Conservation (phyloP, 1,284 basidiomycete genomes). For the Marasmius sp. region DNA sequence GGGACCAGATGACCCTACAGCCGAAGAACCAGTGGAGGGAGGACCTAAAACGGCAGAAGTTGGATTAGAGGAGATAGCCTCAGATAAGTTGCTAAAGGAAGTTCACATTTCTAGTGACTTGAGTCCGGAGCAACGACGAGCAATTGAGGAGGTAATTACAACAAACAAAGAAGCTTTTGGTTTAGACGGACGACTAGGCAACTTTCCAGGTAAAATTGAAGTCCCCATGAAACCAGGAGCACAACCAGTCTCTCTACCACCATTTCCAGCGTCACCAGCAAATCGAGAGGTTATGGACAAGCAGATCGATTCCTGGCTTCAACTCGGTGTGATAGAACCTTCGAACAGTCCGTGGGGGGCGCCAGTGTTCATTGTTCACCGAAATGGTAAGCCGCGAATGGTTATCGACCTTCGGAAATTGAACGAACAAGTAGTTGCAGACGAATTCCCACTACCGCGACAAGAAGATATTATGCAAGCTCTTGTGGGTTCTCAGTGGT, state of each 20-base stretch:
- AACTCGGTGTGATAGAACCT: constrained; percentile 24
- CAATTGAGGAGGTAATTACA: too few species aligned
- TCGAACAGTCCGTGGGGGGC: constrained; percentile 29
- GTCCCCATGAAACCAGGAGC: constrained; percentile 18
- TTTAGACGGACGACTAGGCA: constrained; percentile 23
- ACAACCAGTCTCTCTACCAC: constrained; percentile 21
- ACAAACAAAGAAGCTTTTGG: too few species aligned
- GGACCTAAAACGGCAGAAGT: too few species aligned
- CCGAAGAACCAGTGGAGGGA: too few species aligned
- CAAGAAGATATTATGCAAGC: constrained; percentile 28
- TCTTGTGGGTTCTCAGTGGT: constrained; percentile 20
- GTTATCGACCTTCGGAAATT: constrained; percentile 25
- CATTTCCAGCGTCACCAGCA: constrained; percentile 25
- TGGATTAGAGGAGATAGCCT: too few species aligned
- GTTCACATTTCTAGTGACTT: too few species aligned
- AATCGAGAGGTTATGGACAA: too few species aligned
- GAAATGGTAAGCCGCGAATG: constrained; percentile 26
- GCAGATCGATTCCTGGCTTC: constrained; percentile 23
- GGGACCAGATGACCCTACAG: too few species aligned
- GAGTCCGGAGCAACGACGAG: too few species aligned
- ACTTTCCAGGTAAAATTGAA: constrained; percentile 16
- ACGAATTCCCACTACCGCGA: constrained; percentile 27
- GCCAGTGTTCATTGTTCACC: too few species aligned
- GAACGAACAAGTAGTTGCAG: constrained; percentile 23
- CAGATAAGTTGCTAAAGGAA: too few species aligned